Evolutionary conservation across 2,329 filamentous ascomycete genomes (phyloP).

Genomic region (Diaporthe sp.): DNA sequence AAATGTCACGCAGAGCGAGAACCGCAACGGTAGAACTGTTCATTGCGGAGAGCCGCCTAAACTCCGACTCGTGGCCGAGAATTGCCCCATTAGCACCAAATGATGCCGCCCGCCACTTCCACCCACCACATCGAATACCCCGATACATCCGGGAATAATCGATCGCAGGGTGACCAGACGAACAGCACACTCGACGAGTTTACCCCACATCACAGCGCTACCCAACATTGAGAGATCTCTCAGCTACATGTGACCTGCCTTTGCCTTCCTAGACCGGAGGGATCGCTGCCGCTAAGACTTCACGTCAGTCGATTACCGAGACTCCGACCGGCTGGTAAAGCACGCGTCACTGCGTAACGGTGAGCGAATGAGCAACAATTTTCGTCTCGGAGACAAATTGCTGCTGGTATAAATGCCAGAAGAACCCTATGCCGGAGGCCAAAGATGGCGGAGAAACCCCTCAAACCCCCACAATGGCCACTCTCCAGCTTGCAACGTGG

Average conservation of each 20-base stretch:
- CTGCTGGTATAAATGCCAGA: not conserved
- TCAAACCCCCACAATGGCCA: conserved; percentile 56
- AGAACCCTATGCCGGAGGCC: not conserved
- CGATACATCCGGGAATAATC: not conserved
- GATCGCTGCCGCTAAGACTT: not conserved
- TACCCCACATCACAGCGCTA: not conserved
- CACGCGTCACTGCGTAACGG: not conserved
- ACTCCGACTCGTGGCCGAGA: not conserved
- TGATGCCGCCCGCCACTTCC: not conserved
- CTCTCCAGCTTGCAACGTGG: conserved; percentile 62
- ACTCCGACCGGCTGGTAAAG: not conserved
- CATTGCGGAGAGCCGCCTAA: not conserved
- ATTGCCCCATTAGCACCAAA: not conserved
- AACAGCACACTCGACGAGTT: not conserved
- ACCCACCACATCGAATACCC: not conserved
- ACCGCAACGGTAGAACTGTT: too few relatives aligned
- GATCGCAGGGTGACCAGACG: not conserved
- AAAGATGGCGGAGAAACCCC: not conserved
- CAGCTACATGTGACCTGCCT: not conserved
- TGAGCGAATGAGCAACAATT: not conserved
- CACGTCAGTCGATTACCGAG: not conserved
- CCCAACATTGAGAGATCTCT: not conserved
- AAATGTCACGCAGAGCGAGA: too few relatives aligned
- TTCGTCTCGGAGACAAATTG: too few relatives aligned
- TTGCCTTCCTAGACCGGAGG: not conserved